A percentile compares a stretch with the other conserved stretches of the same genome.
These are phyloP conservation scores for Teunomyces barrocoloradensis DNA, from an alignment of 805 yeast genomes.

Conservation along the genomic window DNA sequence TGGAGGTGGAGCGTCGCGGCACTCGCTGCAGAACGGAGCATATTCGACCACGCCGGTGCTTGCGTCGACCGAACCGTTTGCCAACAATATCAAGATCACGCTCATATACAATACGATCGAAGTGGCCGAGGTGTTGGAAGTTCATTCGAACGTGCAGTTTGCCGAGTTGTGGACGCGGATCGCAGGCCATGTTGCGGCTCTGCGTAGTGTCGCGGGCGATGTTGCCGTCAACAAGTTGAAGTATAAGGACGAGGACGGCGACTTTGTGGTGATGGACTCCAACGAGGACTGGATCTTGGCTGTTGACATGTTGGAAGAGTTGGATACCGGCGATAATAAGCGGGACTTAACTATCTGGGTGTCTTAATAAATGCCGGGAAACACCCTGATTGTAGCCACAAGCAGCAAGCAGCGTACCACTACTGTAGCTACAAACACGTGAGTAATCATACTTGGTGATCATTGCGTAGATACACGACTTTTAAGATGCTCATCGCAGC, in stretches of 20 bases:
- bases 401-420: too few relatives aligned
- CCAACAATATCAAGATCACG: slow-evolving; percentile 18
- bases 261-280: slow-evolving; percentile 77
- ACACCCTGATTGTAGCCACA: too few relatives aligned
- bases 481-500: too few relatives aligned
- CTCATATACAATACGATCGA: slow-evolving; percentile 33
- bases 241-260: slow-evolving; percentile 95
- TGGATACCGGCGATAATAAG: slow-evolving; percentile 11
- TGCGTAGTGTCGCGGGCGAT: slow-evolving; percentile 53
- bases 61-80: slow-evolving; percentile 6
- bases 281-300: slow-evolving; percentile 90
- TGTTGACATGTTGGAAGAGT: slow-evolving; percentile 53
- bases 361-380: slow-evolving; percentile 16
- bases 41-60: slow-evolving; percentile 4
- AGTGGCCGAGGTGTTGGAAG: slow-evolving; percentile 25
- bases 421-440: too few relatives aligned
- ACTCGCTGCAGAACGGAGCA: not conserved
- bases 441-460: too few relatives aligned
- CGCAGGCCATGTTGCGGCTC: slow-evolving; percentile 45
- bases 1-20: slow-evolving; percentile 1
- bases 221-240: slow-evolving; percentile 57
- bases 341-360: slow-evolving; percentile 41
- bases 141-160: slow-evolving; percentile 29
- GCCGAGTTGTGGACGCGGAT: slow-evolving; percentile 65
- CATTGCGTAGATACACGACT: too few relatives aligned